Conservation (phyloP, 306 rosid genomes). For the Hippophae rhamnoides region DNA sequence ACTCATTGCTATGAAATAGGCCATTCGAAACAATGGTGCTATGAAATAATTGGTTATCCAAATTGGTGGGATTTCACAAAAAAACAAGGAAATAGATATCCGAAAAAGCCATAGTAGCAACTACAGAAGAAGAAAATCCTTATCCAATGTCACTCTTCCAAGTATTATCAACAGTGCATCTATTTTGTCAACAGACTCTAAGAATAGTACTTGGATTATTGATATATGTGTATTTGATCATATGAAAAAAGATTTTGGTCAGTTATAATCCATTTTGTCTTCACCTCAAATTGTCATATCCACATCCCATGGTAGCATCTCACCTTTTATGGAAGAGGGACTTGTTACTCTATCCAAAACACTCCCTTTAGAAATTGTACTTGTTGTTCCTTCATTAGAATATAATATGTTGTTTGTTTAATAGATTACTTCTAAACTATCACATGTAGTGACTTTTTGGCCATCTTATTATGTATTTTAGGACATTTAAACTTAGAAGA, state of each 20-base stretch:
- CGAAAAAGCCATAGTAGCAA: too few relatives aligned
- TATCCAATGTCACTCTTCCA: background rate
- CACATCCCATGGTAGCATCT: background rate
- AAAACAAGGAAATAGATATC: too few relatives aligned
- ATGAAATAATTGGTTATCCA: too few relatives aligned
- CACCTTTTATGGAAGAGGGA: background rate
- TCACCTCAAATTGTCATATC: background rate
- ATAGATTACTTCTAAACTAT: background rate
- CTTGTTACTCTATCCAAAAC: background rate
- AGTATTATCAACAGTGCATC: background rate
- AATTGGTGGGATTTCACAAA: too few relatives aligned
- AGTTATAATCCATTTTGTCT: background rate
- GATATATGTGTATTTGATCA: slow-evolving; percentile 5
- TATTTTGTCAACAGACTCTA: background rate
- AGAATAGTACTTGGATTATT: slow-evolving; percentile 8
- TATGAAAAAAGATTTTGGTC: background rate
- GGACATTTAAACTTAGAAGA: too few relatives aligned
- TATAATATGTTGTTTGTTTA: background rate
- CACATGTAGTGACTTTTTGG: too few relatives aligned
- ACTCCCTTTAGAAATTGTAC: background rate
- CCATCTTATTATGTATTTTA: too few relatives aligned
- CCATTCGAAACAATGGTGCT: too few relatives aligned
- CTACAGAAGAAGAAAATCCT: too few relatives aligned
- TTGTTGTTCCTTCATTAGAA: background rate
- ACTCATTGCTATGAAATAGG: too few relatives aligned